Evolutionary conservation across 257 asterid genomes (phyloP), one percentile per base, ranked within the genome.

Genomic region (Anisodus tanguticus): DNA sequence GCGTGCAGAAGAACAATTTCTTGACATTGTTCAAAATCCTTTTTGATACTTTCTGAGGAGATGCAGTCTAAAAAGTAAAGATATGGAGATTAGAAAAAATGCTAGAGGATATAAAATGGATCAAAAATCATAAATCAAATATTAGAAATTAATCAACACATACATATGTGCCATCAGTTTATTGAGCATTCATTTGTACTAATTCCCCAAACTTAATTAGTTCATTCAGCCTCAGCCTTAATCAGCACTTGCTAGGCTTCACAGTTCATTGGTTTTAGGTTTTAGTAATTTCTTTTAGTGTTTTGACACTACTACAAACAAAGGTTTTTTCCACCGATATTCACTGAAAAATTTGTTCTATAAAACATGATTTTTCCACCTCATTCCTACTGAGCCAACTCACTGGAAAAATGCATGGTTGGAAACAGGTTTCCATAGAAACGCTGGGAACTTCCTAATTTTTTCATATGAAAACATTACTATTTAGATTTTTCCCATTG

Each of bases 1-100:
- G 71, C 45, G 55, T 57, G 43, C 81, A 76, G 19, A 76, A 76
- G 81, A 81, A 81, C 72, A 64, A n/a, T 62, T 43, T 81, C 58
- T 19, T 58, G 72, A 62, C 45, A 43, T 58, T 58, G 43, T 81
- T 81, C 57, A 59, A 16, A 6, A 72, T 6, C 49, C 5, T 55
- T 55, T 72, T 89, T 16, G 81, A 51, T 76, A 13, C 4, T 76
- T 76, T 51, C 45, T 76, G 81, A 4, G 81, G 81, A 76, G 80
- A 74, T 19, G 81, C 76, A 68, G 76, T 76, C 81, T 76, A 26
- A 4, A 31, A 53, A 51, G 37, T 51, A 26, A 76, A 53, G 2
- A 76, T 26, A 76, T 76, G 81, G 45, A 76, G 26, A 51, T 76
- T 41, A 49, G 58, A 15, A 76, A 76, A 76, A 26, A 76, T 31